A percentile compares a stretch with the other conserved stretches of the same genome.
phyloP scores from a whole-genome alignment of 768 basidiomycete genomes.

The Auricularia cornea region DNA sequence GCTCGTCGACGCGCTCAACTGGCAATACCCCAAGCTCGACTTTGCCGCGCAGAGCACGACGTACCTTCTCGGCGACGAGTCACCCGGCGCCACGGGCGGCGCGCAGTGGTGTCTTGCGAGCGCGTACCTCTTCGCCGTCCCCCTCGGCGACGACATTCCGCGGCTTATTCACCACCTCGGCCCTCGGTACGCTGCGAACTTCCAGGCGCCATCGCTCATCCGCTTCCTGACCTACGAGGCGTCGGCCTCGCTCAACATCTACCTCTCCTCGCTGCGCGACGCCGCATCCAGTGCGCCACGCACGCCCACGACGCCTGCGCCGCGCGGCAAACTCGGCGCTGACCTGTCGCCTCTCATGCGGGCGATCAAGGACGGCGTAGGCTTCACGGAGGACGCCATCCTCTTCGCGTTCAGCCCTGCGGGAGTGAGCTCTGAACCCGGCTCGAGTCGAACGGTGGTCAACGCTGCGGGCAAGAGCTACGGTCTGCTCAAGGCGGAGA shows the following conservation, averaged over 20 bases:
- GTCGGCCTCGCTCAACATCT: constrained; percentile 75
- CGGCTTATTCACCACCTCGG: constrained; percentile 75
- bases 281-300: constrained; percentile 2
- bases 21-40: constrained; percentile 53
- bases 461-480: constrained; percentile 6
- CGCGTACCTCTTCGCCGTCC: constrained; percentile 45
- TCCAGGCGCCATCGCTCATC: constrained; percentile 61
- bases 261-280: constrained; percentile 40
- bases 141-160: constrained; percentile 48
- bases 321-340: constrained; percentile 8
- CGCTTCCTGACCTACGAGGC: constrained; percentile 82
- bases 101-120: constrained; percentile 67
- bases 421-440: constrained; percentile 2
- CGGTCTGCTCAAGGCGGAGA: not conserved
- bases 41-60: constrained; percentile 23
- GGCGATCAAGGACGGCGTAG: constrained; percentile 35
- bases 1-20: constrained; percentile 52
- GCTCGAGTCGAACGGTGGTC: not conserved
- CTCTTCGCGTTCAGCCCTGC: constrained; percentile 12
- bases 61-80: constrained; percentile 51
- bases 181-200: constrained; percentile 66
- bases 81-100: constrained; percentile 22
- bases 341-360: constrained; percentile 36
- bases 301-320: constrained; percentile 12
- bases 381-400: constrained; percentile 13